A percentile compares a stretch with the other conserved stretches of the same genome.
Conservation (phyloP, 1,284 basidiomycete genomes). For the Xerocomus amazonicus region DNA sequence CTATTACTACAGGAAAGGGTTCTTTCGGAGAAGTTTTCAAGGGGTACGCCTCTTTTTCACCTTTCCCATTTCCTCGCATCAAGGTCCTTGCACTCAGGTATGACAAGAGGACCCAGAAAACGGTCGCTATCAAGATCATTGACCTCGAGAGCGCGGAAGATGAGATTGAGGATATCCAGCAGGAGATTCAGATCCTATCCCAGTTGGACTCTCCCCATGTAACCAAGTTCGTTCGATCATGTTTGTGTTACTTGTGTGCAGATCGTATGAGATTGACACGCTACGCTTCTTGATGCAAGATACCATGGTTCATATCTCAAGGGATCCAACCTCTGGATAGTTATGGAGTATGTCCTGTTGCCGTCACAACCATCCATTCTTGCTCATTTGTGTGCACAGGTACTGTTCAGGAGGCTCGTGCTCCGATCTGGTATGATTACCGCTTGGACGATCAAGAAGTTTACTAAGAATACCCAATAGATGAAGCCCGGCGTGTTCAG, state of each 20-base stretch:
- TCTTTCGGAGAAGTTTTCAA: constrained; percentile 98
- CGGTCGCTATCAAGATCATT: constrained; percentile 98
- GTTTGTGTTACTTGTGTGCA: constrained; percentile 19
- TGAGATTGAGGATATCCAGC: constrained; percentile 99
- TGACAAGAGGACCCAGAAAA: constrained; percentile 88
- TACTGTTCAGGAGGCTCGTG: constrained; percentile 86
- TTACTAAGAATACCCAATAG: constrained; percentile 42
- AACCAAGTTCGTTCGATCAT: constrained; percentile 69
- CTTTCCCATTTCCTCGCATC: not conserved
- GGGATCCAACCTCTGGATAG: constrained; percentile 95
- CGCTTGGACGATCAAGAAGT: constrained; percentile 6
- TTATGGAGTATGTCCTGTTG: constrained; percentile 82
- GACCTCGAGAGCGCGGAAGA: constrained; percentile 98
- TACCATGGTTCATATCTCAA: constrained; percentile 97
- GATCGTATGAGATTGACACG: constrained; percentile 30
- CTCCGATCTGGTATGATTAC: constrained; percentile 66
- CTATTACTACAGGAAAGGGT: constrained; percentile 69
- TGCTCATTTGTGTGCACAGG: constrained; percentile 37
- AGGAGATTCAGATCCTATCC: constrained; percentile 98
- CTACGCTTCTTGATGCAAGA: constrained; percentile 41
- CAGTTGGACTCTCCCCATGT: constrained; percentile 95
- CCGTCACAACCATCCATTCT: not conserved
- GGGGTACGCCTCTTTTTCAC: constrained; percentile 53
- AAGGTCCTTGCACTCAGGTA: constrained; percentile 49
- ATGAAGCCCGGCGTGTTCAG: constrained; percentile 98